Conservation (phyloP, 202 grass and related monocot genomes). For the Panicum hallii region DNA sequence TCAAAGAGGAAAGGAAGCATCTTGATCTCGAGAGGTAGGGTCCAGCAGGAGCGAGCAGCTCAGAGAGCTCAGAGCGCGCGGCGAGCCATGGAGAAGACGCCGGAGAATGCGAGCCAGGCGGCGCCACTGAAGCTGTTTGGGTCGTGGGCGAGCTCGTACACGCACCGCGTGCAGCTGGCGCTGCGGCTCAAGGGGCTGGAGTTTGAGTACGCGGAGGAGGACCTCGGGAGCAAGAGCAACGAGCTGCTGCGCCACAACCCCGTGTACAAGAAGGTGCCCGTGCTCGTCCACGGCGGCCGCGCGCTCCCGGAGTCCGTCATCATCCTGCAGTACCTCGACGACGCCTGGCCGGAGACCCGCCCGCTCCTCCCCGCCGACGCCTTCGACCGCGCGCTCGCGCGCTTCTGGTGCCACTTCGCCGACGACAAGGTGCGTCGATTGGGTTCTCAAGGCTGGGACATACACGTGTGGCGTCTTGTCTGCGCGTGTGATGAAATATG, state of each 20-base stretch:
- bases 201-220: constrained; percentile 82
- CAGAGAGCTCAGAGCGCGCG: not conserved
- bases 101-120: not conserved
- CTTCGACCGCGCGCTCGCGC: constrained; percentile 60
- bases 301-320: constrained; percentile 76
- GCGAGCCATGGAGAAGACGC: constrained; percentile 43
- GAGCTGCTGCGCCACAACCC: constrained; percentile 71
- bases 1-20: not conserved
- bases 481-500: not conserved
- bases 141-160: constrained; percentile 96
- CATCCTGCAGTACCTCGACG: constrained; percentile 91
- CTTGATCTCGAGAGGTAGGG: not conserved
- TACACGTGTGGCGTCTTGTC: not conserved
- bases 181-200: constrained; percentile 77
- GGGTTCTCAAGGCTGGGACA: not conserved
- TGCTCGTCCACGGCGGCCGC: constrained; percentile 74
- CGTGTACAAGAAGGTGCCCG: constrained; percentile 87
- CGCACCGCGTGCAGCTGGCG: constrained; percentile 86
- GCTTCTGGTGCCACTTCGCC: constrained; percentile 94
- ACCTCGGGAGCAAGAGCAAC: constrained; percentile 73
- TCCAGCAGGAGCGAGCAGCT: not conserved
- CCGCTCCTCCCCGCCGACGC: constrained; percentile 65
- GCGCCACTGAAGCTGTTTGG: constrained; percentile 64
- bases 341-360: constrained; percentile 56
- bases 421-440: constrained; percentile 68